Conservation (phyloP, 805 yeast genomes). For the Tetrapisispora nanseiensis region DNA sequence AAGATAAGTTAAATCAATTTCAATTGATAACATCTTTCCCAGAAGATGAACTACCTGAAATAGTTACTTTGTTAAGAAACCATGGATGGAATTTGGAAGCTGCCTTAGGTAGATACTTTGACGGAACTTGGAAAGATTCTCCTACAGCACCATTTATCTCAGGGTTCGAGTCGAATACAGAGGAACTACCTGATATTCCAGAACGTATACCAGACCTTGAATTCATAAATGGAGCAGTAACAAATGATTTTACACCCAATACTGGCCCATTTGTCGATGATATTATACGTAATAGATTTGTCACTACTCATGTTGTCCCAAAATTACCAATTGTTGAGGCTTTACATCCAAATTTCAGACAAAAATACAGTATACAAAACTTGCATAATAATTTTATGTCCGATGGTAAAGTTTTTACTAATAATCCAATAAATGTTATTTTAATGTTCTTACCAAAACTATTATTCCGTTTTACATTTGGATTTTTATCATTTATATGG, state of each 20-base stretch:
- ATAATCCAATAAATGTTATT: conserved; percentile 38
- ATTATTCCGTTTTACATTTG: conserved; percentile 15
- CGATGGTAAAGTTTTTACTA: conserved; percentile 5
- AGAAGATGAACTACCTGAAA: conserved; percentile 38
- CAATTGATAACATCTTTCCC: conserved; percentile 42
- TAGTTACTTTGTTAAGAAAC: conserved; percentile 38
- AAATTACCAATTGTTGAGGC: conserved; percentile 28
- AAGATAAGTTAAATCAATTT: conserved; percentile 38
- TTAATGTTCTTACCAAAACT: conserved; percentile 48
- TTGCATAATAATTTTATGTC: conserved; percentile 5
- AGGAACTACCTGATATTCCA: conserved; percentile 4
- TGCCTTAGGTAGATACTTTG: conserved; percentile 54
- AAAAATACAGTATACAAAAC: conserved; percentile 19
- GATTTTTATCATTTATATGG: conserved; percentile 16
- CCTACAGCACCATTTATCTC: neutral
- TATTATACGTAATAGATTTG: conserved; percentile 5
- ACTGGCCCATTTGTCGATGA: conserved; percentile 1
- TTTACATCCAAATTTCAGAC: conserved; percentile 24
- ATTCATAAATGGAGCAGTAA: neutral
- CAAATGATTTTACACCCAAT: neutral
- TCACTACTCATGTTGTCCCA: conserved; percentile 12
- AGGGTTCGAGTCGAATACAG: neutral
- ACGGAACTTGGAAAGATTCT: conserved; percentile 35
- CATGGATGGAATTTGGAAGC: conserved; percentile 54
- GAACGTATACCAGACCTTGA: neutral